These are phyloP conservation scores for Dalbergia cochinchinensis DNA, from an alignment of 306 rosid genomes.

Conservation along the genomic window DNA sequence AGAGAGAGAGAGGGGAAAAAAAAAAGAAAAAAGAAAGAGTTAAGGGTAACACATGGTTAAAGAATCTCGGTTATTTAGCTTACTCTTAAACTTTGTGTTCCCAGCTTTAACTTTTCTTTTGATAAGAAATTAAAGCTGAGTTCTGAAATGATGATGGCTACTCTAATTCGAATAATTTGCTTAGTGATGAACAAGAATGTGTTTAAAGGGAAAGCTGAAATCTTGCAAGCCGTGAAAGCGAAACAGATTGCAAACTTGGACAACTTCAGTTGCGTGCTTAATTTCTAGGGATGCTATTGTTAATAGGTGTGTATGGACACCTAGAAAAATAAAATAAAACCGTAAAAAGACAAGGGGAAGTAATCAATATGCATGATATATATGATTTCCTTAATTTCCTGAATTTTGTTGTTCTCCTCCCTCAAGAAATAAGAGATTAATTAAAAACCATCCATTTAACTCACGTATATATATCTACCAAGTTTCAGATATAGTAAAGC, in stretches of 20 bases:
- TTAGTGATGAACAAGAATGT: slow-evolving; percentile 26
- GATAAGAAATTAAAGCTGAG: neutral
- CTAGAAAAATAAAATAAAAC: too few relatives aligned
- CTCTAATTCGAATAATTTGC: slow-evolving; percentile 8
- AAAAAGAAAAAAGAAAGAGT: too few relatives aligned
- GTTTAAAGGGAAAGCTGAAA: slow-evolving; percentile 1
- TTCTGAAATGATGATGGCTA: neutral
- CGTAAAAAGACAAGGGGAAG: neutral
- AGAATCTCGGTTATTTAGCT: slow-evolving; percentile 43
- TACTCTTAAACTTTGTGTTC: neutral
- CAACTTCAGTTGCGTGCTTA: slow-evolving; percentile 1
- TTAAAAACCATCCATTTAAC: neutral
- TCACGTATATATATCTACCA: too few relatives aligned
- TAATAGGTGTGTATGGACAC: neutral
- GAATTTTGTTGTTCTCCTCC: too few relatives aligned
- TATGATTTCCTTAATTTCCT: too few relatives aligned
- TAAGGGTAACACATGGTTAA: slow-evolving; percentile 28
- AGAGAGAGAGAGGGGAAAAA: neutral
- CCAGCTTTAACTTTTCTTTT: neutral
- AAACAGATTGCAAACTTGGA: neutral
- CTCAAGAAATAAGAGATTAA: too few relatives aligned
- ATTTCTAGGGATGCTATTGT: neutral
- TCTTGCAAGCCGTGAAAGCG: neutral
- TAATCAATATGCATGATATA: neutral
- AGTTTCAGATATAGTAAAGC: too few relatives aligned